Evolutionary conservation across 2,329 filamentous ascomycete genomes (phyloP).

Genomic region (Fusarium sulawesiense): DNA sequence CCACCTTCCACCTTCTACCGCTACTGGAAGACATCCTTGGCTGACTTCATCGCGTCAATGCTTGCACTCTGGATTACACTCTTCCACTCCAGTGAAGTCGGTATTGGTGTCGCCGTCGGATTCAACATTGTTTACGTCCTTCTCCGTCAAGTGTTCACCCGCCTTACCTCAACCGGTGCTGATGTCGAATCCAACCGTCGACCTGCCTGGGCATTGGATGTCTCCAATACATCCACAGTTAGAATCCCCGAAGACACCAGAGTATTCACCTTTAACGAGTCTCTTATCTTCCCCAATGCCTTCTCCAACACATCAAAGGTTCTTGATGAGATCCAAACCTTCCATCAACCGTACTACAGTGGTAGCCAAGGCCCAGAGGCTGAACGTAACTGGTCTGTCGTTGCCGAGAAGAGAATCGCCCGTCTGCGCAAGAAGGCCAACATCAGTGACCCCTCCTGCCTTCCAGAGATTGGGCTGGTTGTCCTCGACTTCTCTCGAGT

Average conservation of each 20-base stretch:
- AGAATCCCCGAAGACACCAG: conserved; percentile 61
- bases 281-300: conserved; percentile 71
- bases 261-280: conserved; percentile 67
- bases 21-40: conserved; percentile 73
- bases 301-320: conserved; percentile 62
- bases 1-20: conserved; percentile 69
- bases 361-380: conserved; percentile 46
- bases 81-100: conserved; percentile 69
- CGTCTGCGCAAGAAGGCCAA: conserved; percentile 57
- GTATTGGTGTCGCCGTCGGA: conserved; percentile 68
- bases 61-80: conserved; percentile 73
- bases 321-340: conserved; percentile 61
- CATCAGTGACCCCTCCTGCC: conserved; percentile 48
- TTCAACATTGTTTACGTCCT: conserved; percentile 73
- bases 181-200: conserved; percentile 48
- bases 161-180: conserved; percentile 47
- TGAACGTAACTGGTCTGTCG: conserved; percentile 66
- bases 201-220: conserved; percentile 23
- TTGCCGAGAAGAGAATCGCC: conserved; percentile 59
- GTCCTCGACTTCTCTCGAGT: conserved; percentile 65
- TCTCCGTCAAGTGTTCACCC: conserved; percentile 67
- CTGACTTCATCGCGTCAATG: conserved; percentile 73
- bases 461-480: conserved; percentile 57
- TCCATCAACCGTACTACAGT: conserved; percentile 55
- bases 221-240: conserved; percentile 33